Percentiles rank a stretch among this genome's conserved stretches.
These are phyloP conservation scores for Fagopyrum homotropicum DNA, from an alignment of 148 eudicot genomes.

Conservation along the genomic window DNA sequence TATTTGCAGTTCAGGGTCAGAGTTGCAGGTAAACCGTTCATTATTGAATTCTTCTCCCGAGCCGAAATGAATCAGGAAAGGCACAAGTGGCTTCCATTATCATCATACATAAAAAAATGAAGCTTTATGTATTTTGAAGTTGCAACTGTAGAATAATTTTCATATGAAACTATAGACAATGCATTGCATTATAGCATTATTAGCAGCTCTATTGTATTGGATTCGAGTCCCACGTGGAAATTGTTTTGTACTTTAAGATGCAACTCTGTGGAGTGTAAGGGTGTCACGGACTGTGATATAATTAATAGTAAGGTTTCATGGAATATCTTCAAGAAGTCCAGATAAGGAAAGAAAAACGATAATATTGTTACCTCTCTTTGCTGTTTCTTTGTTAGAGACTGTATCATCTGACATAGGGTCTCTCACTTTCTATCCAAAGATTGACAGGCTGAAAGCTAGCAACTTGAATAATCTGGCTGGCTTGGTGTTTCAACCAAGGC, in stretches of 20 bases:
- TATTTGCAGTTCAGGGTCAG: conserved; percentile 16
- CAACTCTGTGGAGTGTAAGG: background rate
- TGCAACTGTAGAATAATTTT: background rate
- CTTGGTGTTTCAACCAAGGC: conserved; percentile 29
- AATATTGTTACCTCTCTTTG: background rate
- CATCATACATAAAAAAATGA: background rate
- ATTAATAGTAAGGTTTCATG: background rate
- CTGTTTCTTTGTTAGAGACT: background rate
- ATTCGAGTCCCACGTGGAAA: background rate
- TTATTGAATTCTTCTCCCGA: background rate
- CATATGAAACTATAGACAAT: background rate
- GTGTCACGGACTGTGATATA: background rate
- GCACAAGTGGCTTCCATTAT: background rate
- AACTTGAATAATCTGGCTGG: conserved; percentile 43
- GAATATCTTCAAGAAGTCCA: background rate
- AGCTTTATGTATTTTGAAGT: background rate
- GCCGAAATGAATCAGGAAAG: background rate
- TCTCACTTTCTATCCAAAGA: conserved; percentile 28
- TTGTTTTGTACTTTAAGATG: background rate
- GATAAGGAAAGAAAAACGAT: background rate
- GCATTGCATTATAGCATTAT: background rate
- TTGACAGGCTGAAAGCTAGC: conserved; percentile 22
- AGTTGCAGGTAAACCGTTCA: conserved; percentile 17
- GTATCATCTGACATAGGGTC: background rate
- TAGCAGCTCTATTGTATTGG: background rate